Evolutionary conservation across 768 basidiomycete species (phyloP), one percentile per base, ranked within the genome.

Genomic region (Xerocomellus chrysenteron): DNA sequence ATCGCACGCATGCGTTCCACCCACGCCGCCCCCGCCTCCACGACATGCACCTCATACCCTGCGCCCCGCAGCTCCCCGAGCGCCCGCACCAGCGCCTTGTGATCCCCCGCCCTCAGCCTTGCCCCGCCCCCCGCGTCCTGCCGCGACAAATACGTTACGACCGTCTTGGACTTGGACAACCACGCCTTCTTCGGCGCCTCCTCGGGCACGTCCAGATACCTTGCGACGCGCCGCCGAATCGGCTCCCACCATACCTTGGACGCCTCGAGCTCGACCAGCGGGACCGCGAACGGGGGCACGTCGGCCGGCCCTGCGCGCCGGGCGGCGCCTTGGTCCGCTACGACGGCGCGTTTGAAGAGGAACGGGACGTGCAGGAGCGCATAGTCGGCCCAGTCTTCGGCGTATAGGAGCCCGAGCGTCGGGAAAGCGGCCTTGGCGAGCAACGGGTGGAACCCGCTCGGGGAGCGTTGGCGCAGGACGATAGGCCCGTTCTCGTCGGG

Each of bases 341-440:
- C 74, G 33, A 96, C 83, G 13, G 90, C 75, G 12, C 91, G 85
- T 61, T 90, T 87, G 51, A 92, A 73, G 17, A 94, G 63, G 68
- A 86, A 92, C 0, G 93, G 89, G 17, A 84, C 78, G 19, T 78
- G 76, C 64, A 91, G 82, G 55, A 80, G 77, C 37, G 80, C 78
- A 62, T 87, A 86, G 71, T 95, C 93, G 46, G 80, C 76, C 83
- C 91, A 93, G 64, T 94, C 92, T 55, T 86, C 81, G 17, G 75
- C 55, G 68, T 86, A 92, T 75, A 89, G 80, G 50, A 86, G 71
- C 2, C 78, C 82, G 59, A 88, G 78, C 16, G 78, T 80, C 0
- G 91, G 89, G 65, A 90, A 88, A n/a, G 87, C 85, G 0, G 84
- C 81, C 65, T 90, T 88, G 48, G 79, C 72, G n/a, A 87, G 74